Evolutionary conservation across 176 grass and related monocot species (phyloP).

Genomic region (Oryza officinalis): DNA sequence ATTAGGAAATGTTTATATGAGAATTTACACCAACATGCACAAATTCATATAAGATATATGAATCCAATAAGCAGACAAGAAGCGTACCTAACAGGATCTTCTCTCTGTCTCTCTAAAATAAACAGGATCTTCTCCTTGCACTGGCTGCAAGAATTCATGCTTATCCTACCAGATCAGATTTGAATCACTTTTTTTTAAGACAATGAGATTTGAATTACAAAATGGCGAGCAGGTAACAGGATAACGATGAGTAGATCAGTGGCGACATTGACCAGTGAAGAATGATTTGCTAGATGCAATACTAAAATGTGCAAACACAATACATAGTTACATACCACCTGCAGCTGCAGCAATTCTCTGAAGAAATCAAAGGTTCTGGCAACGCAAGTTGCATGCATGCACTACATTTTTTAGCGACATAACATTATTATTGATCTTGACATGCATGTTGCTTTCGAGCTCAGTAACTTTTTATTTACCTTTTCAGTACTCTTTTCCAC

Average conservation of each 20-base stretch:
- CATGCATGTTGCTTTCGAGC: not conserved
- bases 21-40: not conserved
- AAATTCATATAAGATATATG: not conserved
- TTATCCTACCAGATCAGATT: not conserved
- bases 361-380: not conserved
- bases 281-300: not conserved
- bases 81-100: not conserved
- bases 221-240: not conserved
- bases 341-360: not conserved
- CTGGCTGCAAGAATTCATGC: not conserved
- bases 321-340: not conserved
- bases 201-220: not conserved
- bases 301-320: not conserved
- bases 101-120: not conserved
- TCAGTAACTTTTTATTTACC: not conserved
- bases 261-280: not conserved
- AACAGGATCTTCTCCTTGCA: not conserved
- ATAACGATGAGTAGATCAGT: constrained; percentile 12
- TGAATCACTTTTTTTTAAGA: too few species aligned
- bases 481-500: not conserved
- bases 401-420: not conserved
- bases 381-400: too few species aligned
- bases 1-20: not conserved
- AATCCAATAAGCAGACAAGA: not conserved
- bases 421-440: not conserved